Evolutionary conservation across 2,329 filamentous ascomycete genomes (phyloP), one percentile per base, ranked within the genome.

Genomic region (Thelonectria olida): DNA sequence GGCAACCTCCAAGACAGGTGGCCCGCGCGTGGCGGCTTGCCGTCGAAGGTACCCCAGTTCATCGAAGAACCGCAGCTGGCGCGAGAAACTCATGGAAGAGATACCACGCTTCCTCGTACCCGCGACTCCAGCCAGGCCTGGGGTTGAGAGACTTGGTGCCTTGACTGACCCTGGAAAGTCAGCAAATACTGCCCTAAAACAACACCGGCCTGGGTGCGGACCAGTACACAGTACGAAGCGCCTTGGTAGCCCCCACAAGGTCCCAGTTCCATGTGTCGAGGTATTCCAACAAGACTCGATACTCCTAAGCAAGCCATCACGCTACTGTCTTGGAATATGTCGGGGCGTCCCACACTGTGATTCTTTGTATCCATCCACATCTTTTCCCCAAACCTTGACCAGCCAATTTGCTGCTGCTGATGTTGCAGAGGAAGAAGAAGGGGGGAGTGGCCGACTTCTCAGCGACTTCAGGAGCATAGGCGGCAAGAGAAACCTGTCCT

Each of bases 301-400:
- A 67, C 65, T 55, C 62, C 55, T 56, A 56, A n/a, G 63, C 55
- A 50, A 48, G 65, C 52, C 48, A 53, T 55, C 58, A 54, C 62
- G 57, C 67, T 70, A 65, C 56, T 55, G 47, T 56, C 38, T 49
- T 49, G 67, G 61, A 63, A 64, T 66, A 53, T 50, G 49, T 51
- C 25, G 49, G 67, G 61, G 47, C 54, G 58, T 64, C 41, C 59
- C 57, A 61, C 58, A 59, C 64, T 44, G 31, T 39, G 57, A 41
- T 52, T 39, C 57, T 54, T 59, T 65, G 59, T 56, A 53, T 42
- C 59, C 59, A 57, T 53, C 59, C 58, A 61, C 57, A 23, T 51
- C 38, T 28, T 49, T 53, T 58, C 57, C 57, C 52, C 66, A 69
- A 70, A 68, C 68, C 65, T 64, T 67, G 65, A 67, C 62, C 61